phyloP scores from a whole-genome alignment of 768 basidiomycete genomes.

The Suillus hirtellus region DNA sequence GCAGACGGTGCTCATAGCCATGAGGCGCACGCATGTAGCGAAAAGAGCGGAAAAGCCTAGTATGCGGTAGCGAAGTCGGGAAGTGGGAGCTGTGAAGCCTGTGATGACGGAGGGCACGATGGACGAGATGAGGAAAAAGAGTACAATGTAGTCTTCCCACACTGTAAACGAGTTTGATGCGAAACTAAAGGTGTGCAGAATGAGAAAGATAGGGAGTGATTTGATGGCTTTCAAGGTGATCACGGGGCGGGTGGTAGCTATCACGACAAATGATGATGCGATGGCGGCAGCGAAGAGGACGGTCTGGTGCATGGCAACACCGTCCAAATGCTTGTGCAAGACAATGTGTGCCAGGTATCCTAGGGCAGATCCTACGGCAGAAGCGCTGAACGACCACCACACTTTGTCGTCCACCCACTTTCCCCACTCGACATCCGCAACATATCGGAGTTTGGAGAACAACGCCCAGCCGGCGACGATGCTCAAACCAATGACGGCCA shows the following conservation, averaged over 20 bases:
- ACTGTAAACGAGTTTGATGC: slow-evolving; percentile 96
- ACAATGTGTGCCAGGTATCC: slow-evolving; percentile 36
- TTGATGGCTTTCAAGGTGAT: slow-evolving; percentile 23
- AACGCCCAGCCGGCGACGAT: slow-evolving; percentile 55
- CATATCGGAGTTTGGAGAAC: slow-evolving; percentile 48
- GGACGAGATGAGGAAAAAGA: slow-evolving; percentile 71
- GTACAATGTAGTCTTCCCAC: slow-evolving; percentile 89
- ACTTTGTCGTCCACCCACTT: slow-evolving; percentile 40
- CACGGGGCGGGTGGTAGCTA: slow-evolving; percentile 41
- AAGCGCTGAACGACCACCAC: slow-evolving; percentile 33
- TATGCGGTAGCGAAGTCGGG: slow-evolving; percentile 72
- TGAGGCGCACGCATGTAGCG: slow-evolving; percentile 68
- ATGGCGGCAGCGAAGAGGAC: slow-evolving; percentile 51
- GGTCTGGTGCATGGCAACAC: slow-evolving; percentile 51
- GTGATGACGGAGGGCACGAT: slow-evolving; percentile 59
- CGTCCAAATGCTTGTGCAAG: slow-evolving; percentile 39
- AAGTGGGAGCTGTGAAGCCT: slow-evolving; percentile 67
- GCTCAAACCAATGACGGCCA: slow-evolving; percentile 58
- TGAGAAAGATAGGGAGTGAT: slow-evolving; percentile 47
- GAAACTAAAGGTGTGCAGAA: slow-evolving; percentile 75
- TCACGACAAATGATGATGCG: slow-evolving; percentile 45
- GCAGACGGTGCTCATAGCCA: slow-evolving; percentile 83
- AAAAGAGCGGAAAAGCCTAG: slow-evolving; percentile 69
- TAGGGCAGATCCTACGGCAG: slow-evolving; percentile 37
- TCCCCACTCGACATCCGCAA: slow-evolving; percentile 40